phyloP scores from a whole-genome alignment of 495 filamentous ascomycete genomes.

The Xylaria cubensis region DNA sequence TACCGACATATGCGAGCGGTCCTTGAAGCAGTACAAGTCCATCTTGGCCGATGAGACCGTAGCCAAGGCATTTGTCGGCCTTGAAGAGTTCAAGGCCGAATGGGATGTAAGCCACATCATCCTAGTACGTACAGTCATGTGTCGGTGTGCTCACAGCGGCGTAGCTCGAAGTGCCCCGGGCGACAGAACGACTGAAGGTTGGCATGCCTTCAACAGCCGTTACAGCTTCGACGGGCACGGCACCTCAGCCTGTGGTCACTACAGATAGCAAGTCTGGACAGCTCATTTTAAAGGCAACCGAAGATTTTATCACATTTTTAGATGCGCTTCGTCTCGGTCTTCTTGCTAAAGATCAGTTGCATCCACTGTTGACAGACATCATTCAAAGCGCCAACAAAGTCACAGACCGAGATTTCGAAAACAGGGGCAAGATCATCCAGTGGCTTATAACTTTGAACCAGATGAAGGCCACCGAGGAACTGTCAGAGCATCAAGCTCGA shows the following conservation, averaged over 20 bases:
- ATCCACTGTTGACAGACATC: constrained; percentile 89
- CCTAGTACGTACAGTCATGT: constrained; percentile 12
- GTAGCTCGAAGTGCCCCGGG: constrained; percentile 92
- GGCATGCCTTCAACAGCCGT: constrained; percentile 75
- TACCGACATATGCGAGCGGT: constrained; percentile 89
- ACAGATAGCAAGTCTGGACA: constrained; percentile 69
- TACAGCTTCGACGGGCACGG: constrained; percentile 56
- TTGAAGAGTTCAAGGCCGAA: constrained; percentile 91
- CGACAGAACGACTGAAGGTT: constrained; percentile 88
- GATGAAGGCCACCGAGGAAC: constrained; percentile 92
- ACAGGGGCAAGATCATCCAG: constrained; percentile 93
- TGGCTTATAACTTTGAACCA: constrained; percentile 98
- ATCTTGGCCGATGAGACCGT: constrained; percentile 88
- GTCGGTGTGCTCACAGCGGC: constrained; percentile 22
- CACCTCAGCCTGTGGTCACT: constrained; percentile 52
- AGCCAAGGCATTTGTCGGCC: constrained; percentile 76
- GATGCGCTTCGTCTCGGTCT: constrained; percentile 90
- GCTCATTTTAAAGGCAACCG: constrained; percentile 84
- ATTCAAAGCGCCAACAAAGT: constrained; percentile 98
- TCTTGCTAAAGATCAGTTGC: constrained; percentile 91
- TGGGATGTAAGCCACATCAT: constrained; percentile 75
- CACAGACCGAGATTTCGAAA: constrained; percentile 90
- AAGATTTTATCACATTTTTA: constrained; percentile 98
- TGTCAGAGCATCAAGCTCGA: constrained; percentile 84
- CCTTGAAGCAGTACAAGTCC: constrained; percentile 96